Base-by-base conservation (phyloP, 2,329 filamentous ascomycete species). In the Dryadomyces quercivorus region DNA sequence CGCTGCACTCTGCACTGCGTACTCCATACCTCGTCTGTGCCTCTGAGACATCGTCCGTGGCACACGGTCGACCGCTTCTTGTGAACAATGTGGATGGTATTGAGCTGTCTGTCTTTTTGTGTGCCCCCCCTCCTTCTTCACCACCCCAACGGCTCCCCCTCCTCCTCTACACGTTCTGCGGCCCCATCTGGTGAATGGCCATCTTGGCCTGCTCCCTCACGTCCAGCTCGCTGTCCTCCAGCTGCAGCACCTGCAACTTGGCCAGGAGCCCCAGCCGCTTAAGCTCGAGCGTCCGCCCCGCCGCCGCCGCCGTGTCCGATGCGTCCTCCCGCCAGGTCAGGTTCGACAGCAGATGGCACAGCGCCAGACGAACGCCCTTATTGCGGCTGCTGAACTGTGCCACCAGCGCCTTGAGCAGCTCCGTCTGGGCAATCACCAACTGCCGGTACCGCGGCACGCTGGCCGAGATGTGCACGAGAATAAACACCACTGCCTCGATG, bases 391-490 rank as follows among this genome's bases (percentile, higher is more conserved):
- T 78, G 62, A 93, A 86, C 55, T 95, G 83, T 16, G 80, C 80
- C 9, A 85, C 77, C 49, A 95, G 74, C 50, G 85, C 78, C 62
- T 79, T 82, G 57, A 97, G 75, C 5, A 97, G 73, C 13, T 85
- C 79, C 2, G 81, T 85, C 67, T 96, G 90, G 3, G 82, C 76
- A 52, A 94, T 81, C 12, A 95, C 75, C 16, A 88, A 71, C 63
- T 91, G 83, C 54, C 89, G 82, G 67, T 96, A 89, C 34, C 80
- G 78, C 3, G 89, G 82, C 13, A 84, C 75, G 59, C 88, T 88
- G 10, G 91, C 92, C 18, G 90, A 89, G 62, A 97, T 82, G 70
- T 97, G 90, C 15, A 93, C 85, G 50, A 97, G 75, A 55, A 96
- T 84, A 65, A 84, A 93, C 31, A 89, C 81, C 12, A 92, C 85